Evolutionary conservation across 495 filamentous ascomycete genomes (phyloP).

Genomic region (Aspergillus cristatus): DNA sequence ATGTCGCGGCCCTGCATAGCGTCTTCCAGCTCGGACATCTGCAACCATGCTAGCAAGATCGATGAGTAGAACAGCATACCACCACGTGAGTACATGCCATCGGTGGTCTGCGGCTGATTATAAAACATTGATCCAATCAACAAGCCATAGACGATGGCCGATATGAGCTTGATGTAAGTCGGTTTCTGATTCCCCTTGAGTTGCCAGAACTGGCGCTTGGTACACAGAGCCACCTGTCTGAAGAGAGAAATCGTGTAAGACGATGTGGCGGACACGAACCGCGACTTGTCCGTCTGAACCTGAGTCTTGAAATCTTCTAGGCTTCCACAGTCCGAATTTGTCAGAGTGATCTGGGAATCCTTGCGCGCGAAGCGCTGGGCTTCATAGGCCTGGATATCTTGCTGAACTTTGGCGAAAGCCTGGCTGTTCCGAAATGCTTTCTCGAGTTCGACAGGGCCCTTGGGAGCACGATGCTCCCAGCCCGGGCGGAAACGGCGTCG

Average conservation of each 20-base stretch:
- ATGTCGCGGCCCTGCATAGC: slow-evolving; percentile 65
- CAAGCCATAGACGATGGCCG: slow-evolving; percentile 23
- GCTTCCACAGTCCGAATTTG: slow-evolving; percentile 36
- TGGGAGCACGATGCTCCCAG: slow-evolving; percentile 57
- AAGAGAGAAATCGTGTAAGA: slow-evolving; percentile 53
- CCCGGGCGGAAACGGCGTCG: slow-evolving; percentile 56
- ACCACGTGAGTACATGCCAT: slow-evolving; percentile 34
- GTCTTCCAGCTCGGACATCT: slow-evolving; percentile 62
- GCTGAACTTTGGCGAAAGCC: slow-evolving; percentile 36
- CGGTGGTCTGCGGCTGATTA: slow-evolving; percentile 34
- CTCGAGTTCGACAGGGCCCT: slow-evolving; percentile 60
- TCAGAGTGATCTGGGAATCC: slow-evolving; percentile 20
- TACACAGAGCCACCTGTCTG: slow-evolving; percentile 53
- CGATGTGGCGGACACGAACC: slow-evolving; percentile 30
- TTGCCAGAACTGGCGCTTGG: slow-evolving; percentile 51
- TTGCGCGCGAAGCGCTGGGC: slow-evolving; percentile 19
- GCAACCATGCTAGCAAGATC: slow-evolving; percentile 72
- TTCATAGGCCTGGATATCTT: slow-evolving; percentile 43
- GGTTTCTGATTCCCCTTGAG: slow-evolving; percentile 22
- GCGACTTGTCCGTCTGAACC: slow-evolving; percentile 27
- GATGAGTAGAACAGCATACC: slow-evolving; percentile 61
- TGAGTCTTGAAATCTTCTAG: slow-evolving; percentile 36
- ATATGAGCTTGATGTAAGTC: slow-evolving; percentile 26
- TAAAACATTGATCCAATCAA: slow-evolving; percentile 31
- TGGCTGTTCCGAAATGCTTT: slow-evolving; percentile 42